Conservation (phyloP, 2,329 filamentous ascomycete genomes). For the Endoconidiophora polonica region DNA sequence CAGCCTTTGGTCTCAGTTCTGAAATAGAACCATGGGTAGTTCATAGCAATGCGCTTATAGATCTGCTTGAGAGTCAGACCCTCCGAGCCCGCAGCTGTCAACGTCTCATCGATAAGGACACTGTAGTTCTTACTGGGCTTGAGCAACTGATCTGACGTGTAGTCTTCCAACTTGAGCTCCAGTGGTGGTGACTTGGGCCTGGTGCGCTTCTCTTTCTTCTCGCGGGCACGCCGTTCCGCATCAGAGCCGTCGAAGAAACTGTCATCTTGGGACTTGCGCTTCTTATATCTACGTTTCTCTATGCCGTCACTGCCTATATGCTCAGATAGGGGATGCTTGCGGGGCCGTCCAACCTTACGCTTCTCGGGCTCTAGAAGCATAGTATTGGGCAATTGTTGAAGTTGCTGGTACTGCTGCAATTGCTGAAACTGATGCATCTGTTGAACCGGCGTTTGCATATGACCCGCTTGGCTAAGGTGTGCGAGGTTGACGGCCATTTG, state of each 20-base stretch:
- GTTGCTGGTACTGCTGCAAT: conserved; percentile 4
- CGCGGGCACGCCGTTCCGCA: conserved; percentile 36
- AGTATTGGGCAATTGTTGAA: neutral
- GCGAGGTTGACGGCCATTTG: conserved; percentile 6
- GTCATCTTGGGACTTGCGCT: conserved; percentile 40
- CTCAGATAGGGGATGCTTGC: conserved; percentile 46
- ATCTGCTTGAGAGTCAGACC: conserved; percentile 44
- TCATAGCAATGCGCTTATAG: conserved; percentile 42
- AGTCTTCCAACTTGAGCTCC: conserved; percentile 36
- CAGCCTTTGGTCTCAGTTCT: conserved; percentile 46
- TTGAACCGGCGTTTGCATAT: conserved; percentile 3
- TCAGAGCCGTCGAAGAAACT: conserved; percentile 34
- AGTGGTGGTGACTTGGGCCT: conserved; percentile 43
- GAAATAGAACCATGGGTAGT: conserved; percentile 44
- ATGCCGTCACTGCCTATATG: conserved; percentile 30
- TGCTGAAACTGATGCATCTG: neutral
- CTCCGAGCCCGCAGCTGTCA: conserved; percentile 35
- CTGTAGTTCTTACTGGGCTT: conserved; percentile 48
- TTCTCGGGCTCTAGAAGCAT: conserved; percentile 27
- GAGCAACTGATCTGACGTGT: conserved; percentile 39
- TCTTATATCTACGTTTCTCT: conserved; percentile 52
- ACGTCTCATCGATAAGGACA: conserved; percentile 42
- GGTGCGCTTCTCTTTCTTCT: conserved; percentile 39
- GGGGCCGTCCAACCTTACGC: conserved; percentile 47
- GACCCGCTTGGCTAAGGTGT: conserved; percentile 5